Percentiles rank a stretch among this genome's conserved stretches.
phyloP scores from a whole-genome alignment of 768 basidiomycete species.

The Termitomyces sp. region DNA sequence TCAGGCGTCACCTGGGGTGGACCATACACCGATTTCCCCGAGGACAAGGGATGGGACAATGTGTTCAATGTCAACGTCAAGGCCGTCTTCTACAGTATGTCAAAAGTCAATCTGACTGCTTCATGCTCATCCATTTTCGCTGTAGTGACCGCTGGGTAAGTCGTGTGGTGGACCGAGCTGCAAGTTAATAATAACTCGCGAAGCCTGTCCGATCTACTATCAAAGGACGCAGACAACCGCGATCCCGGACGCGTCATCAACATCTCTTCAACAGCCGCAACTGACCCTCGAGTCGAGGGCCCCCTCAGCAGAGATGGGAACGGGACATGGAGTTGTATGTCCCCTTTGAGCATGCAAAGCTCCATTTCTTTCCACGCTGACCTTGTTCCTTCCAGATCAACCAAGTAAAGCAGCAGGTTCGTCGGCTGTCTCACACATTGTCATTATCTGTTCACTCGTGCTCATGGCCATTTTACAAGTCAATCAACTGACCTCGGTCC shows the following conservation, averaged over 20 bases:
- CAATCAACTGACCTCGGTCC: conserved; percentile 71
- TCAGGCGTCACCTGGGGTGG: conserved; percentile 79
- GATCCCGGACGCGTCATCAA: conserved; percentile 80
- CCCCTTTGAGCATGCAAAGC: not conserved
- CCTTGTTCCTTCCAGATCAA: conserved; percentile 42
- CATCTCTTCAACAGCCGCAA: conserved; percentile 66
- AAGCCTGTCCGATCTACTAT: conserved; percentile 54
- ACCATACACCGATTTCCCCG: conserved; percentile 62
- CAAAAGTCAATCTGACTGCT: not conserved
- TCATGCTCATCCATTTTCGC: not conserved
- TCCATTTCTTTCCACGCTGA: conserved; percentile 1
- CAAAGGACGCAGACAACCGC: conserved; percentile 52
- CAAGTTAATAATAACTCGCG: not conserved
- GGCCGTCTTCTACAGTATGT: conserved; percentile 73
- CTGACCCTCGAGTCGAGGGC: conserved; percentile 46
- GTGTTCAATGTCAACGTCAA: conserved; percentile 83
- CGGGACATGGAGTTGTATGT: conserved; percentile 79
- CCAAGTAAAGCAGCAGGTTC: conserved; percentile 78
- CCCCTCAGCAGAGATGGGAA: conserved; percentile 45
- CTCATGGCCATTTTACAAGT: conserved; percentile 26
- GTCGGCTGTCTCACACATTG: conserved; percentile 3
- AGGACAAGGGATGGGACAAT: conserved; percentile 83
- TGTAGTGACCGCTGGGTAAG: conserved; percentile 50
- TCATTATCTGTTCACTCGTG: not conserved
- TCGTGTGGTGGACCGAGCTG: not conserved